A percentile compares a stretch with the other conserved stretches of the same genome.
These are phyloP conservation scores for Fragilaria radians DNA, from an alignment of 108 stramenopile species.

Conservation along the genomic window DNA sequence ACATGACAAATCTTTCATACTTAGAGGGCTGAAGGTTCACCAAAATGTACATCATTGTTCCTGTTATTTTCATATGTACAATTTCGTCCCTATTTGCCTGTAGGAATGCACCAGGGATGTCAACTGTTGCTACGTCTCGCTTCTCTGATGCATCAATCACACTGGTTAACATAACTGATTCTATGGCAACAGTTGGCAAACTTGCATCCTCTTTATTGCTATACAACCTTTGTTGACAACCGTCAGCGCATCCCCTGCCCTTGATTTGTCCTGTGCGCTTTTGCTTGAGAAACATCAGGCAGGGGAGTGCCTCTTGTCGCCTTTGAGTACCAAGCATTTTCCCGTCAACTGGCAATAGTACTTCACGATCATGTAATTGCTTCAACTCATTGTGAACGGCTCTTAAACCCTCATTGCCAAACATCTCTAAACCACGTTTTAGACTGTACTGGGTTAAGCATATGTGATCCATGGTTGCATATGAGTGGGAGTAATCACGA, in stretches of 20 bases:
- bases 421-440: slow-evolving; percentile 22
- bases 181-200: slow-evolving; percentile 26
- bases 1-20: slow-evolving; percentile 7
- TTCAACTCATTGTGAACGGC: slow-evolving; percentile 30
- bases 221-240: slow-evolving; percentile 25
- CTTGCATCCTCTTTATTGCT: slow-evolving; percentile 26
- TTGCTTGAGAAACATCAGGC: slow-evolving; percentile 30
- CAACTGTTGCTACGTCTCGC: slow-evolving; percentile 17
- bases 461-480: slow-evolving; percentile 2
- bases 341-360: slow-evolving; percentile 12
- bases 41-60: slow-evolving; percentile 10
- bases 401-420: slow-evolving; percentile 19
- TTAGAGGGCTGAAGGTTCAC: slow-evolving; percentile 7
- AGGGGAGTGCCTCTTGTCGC: slow-evolving; percentile 10
- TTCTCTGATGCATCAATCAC: slow-evolving; percentile 27
- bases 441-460: background rate
- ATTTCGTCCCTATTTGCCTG: slow-evolving; percentile 22
- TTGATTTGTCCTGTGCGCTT: slow-evolving; percentile 18
- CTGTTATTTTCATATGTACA: slow-evolving; percentile 6
- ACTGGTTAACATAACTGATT: slow-evolving; percentile 19
- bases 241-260: slow-evolving; percentile 23
- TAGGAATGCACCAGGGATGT: slow-evolving; percentile 35
- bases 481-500: background rate
- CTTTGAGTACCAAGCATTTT: slow-evolving; percentile 15
- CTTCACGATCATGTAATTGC: slow-evolving; percentile 24